A percentile compares a stretch with the other conserved stretches of the same genome.
Conservation (phyloP, 352 stramenopile species). For the Phytophthora capsici region DNA sequence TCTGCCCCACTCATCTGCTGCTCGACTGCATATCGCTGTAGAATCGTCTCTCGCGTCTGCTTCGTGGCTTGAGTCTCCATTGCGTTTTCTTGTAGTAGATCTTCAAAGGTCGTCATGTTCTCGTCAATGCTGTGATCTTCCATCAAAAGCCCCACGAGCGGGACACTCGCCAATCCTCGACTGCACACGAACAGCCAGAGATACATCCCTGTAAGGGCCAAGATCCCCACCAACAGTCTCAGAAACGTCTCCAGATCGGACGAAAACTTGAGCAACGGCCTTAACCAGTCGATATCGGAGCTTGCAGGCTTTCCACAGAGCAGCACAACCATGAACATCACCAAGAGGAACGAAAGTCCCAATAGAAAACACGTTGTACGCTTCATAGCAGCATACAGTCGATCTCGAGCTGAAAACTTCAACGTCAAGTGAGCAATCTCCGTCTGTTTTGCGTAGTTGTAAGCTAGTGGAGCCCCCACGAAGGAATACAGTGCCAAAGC, state of each 20-base stretch:
- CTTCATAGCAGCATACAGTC: constrained; percentile 69
- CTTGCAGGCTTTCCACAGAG: constrained; percentile 80
- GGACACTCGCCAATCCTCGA: constrained; percentile 73
- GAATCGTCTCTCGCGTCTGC: constrained; percentile 76
- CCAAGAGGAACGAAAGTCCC: constrained; percentile 65
- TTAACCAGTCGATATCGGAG: constrained; percentile 84
- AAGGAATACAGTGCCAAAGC: constrained; percentile 71
- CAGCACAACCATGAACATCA: constrained; percentile 74
- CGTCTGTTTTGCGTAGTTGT: constrained; percentile 85
- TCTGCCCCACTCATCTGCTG: constrained; percentile 76
- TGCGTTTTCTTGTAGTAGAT: constrained; percentile 75
- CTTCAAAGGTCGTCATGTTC: constrained; percentile 72
- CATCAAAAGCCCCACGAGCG: constrained; percentile 80
- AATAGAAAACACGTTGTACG: constrained; percentile 80
- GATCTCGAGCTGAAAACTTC: constrained; percentile 56
- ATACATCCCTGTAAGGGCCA: constrained; percentile 79
- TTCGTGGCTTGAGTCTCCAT: constrained; percentile 72
- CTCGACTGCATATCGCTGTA: constrained; percentile 66
- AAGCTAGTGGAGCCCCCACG: constrained; percentile 74
- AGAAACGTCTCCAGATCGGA: constrained; percentile 79
- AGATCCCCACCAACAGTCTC: constrained; percentile 71
- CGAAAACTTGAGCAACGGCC: constrained; percentile 78
- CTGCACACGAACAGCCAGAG: constrained; percentile 80
- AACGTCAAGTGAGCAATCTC: constrained; percentile 86
- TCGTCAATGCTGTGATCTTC: constrained; percentile 78